Conservation (phyloP, 805 yeast species). For the Schizosaccharomyces octosporus region DNA sequence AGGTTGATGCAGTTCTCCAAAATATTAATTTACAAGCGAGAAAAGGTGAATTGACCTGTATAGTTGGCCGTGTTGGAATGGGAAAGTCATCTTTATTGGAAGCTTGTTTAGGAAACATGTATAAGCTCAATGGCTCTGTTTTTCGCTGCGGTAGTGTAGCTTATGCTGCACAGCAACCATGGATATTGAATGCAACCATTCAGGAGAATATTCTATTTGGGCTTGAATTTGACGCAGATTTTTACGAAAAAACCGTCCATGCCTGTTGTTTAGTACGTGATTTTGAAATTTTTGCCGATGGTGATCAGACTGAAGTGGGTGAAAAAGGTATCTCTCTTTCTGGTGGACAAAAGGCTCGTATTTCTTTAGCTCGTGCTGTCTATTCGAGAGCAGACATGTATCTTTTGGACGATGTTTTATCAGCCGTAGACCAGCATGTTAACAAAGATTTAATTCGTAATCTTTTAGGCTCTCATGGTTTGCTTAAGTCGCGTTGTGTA, state of each 20-base stretch:
- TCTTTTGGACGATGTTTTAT: constrained; percentile 70
- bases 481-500: constrained; percentile 47
- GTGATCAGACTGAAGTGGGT: constrained; percentile 82
- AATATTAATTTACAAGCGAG: constrained; percentile 36
- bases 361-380: constrained; percentile 85
- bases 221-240: constrained; percentile 52
- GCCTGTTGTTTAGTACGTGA: constrained; percentile 78
- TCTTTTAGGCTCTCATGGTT: constrained; percentile 61
- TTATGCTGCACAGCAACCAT: constrained; percentile 78
- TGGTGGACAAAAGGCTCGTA: constrained; percentile 94
- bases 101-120: constrained; percentile 59
- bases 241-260: constrained; percentile 53
- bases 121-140: constrained; percentile 50
- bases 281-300: constrained; percentile 56
- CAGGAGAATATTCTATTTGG: constrained; percentile 83
- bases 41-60: constrained; percentile 60
- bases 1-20: constrained; percentile 44
- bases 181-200: constrained; percentile 91
- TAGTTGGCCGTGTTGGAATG: constrained; percentile 73
- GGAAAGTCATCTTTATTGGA: constrained; percentile 73
- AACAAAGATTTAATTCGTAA: constrained; percentile 62
- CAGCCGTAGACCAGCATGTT: constrained; percentile 96
- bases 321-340: constrained; percentile 90
- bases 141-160: constrained; percentile 56
- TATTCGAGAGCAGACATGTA: constrained; percentile 84